Conservation (phyloP, 139 green algal species). For the Micractinium sp. region DNA sequence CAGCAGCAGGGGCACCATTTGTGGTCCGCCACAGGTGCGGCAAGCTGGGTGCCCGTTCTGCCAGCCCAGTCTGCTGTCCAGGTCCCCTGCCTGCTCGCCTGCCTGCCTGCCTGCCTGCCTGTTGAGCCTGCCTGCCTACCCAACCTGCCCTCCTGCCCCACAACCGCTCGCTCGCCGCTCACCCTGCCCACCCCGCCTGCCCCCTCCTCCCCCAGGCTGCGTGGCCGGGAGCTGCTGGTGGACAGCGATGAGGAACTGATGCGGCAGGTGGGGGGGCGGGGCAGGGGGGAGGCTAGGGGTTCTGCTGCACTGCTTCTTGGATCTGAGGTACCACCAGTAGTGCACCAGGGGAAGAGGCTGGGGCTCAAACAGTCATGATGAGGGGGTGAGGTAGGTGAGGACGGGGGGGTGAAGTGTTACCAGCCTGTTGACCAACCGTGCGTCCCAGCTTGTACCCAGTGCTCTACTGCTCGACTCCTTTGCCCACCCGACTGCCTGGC, state of each 20-base stretch:
- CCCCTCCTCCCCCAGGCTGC: neutral
- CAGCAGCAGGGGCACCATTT: too few relatives aligned
- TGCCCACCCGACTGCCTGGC: too few relatives aligned
- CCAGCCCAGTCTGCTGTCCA: neutral
- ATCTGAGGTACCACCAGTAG: neutral
- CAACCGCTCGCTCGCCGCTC: neutral
- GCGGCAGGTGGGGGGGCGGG: neutral
- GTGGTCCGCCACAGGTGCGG: neutral
- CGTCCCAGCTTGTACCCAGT: too few relatives aligned
- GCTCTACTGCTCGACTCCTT: too few relatives aligned
- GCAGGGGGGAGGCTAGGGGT: neutral
- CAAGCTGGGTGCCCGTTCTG: neutral
- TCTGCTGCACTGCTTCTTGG: neutral
- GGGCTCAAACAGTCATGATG: too few relatives aligned
- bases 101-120: neutral
- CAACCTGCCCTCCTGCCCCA: too few relatives aligned
- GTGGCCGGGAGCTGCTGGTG: neutral
- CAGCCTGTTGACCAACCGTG: too few relatives aligned
- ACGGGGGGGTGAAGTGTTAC: too few relatives aligned
- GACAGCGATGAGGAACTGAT: slow-evolving; percentile 9
- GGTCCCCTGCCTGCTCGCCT: neutral
- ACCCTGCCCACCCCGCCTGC: neutral
- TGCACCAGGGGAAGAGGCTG: neutral
- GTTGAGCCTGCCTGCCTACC: neutral
- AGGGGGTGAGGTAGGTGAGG: too few relatives aligned